phyloP scores from a whole-genome alignment of 1,284 basidiomycete genomes.

The Heliocybe sulcata region DNA sequence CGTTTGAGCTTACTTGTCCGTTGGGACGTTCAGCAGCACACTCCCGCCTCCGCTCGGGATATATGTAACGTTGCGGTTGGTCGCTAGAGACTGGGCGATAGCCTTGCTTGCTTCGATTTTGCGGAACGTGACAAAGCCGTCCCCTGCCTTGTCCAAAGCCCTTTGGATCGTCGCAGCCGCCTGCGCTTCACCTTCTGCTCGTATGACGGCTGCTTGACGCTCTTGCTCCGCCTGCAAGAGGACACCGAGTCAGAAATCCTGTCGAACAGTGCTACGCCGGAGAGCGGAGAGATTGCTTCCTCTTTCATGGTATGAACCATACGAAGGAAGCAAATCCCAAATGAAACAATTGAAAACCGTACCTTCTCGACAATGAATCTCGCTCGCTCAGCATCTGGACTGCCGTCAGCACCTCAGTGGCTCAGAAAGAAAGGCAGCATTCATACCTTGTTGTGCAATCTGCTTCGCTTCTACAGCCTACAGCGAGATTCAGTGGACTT shows the following conservation, averaged over 20 bases:
- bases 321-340: neutral
- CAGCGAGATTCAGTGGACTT: conserved; percentile 9
- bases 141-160: conserved; percentile 92
- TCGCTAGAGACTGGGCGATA: conserved; percentile 78
- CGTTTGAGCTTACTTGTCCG: conserved; percentile 35
- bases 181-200: conserved; percentile 98
- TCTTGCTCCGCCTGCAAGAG: conserved; percentile 90
- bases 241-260: no score
- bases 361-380: conserved; percentile 99
- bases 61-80: conserved; percentile 83
- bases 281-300: neutral
- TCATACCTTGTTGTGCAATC: conserved; percentile 88
- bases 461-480: conserved; percentile 97
- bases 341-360: conserved; percentile 12
- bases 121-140: conserved; percentile 91
- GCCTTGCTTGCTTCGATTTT: conserved; percentile 99
- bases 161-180: conserved; percentile 90
- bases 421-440: no score
- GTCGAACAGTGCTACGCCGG: no score
- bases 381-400: conserved; percentile 88
- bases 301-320: neutral
- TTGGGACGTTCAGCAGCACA: conserved; percentile 79
- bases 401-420: conserved; percentile 2
- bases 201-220: conserved; percentile 94
- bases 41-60: conserved; percentile 77